phyloP scores from a whole-genome alignment of 208 protist species.

The Phytomonas sp. region DNA sequence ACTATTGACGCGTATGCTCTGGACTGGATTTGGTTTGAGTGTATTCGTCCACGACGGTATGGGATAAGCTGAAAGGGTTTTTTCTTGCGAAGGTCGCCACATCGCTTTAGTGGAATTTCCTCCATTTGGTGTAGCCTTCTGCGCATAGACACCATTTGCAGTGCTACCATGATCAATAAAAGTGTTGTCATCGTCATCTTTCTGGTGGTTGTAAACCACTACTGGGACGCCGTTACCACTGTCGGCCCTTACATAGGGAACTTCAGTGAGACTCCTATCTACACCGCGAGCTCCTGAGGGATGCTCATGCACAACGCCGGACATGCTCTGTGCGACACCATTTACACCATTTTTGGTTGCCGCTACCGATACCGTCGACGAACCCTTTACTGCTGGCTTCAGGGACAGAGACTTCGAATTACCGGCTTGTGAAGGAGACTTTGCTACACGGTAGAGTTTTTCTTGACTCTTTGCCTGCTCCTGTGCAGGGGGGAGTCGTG shows the following conservation, averaged over 20 bases:
- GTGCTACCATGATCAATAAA: slow-evolving; percentile 84
- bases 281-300: slow-evolving; percentile 2
- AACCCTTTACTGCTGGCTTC: background rate
- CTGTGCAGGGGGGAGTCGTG: slow-evolving; percentile 39
- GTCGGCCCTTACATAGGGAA: background rate
- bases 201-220: slow-evolving; percentile 29
- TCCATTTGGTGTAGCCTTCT: background rate
- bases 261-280: slow-evolving; percentile 5
- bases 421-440: background rate
- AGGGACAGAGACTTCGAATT: background rate
- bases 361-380: background rate
- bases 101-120: background rate
- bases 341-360: background rate
- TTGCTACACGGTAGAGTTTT: background rate
- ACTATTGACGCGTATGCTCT: background rate
- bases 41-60: background rate
- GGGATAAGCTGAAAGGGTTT: background rate
- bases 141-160: background rate
- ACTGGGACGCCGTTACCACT: slow-evolving; percentile 15
- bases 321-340: background rate
- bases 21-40: background rate
- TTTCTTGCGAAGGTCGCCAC: background rate
- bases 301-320: slow-evolving; percentile 11
- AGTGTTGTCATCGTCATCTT: slow-evolving; percentile 75
- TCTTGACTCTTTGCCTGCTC: slow-evolving; percentile 22